Evolutionary conservation across 805 yeast species (phyloP), one percentile per base, ranked within the genome.

Genomic region (Phaffomyces antillensis): DNA sequence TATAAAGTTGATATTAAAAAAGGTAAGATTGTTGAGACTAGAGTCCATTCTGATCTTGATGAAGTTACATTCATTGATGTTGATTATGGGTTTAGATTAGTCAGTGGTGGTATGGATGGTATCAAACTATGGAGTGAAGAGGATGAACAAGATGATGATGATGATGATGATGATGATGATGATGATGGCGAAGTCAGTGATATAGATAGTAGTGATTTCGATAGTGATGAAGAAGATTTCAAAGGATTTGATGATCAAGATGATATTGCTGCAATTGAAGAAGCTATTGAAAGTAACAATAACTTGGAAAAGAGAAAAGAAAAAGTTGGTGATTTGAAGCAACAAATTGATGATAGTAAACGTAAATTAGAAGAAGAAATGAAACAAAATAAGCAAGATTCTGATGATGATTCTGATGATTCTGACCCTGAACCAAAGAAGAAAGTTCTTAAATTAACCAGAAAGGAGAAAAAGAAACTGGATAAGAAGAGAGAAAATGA

Each of bases 101-200:
- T 86, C 4, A 80, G 86, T 60, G 88, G 84, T 7, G 93, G 96
- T 18, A 83, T 90, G 89, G 91, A 86, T 39, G 71, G 73, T 25
- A 67, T 91, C 46, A 83, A 81, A 54, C 68, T 91, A 7, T 91
- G 98, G 98, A 69, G 75, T 11, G 66, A 63, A 26, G 54, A 56
- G 2, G 60, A 48, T 9, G 60, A 56, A 4, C 51, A 46, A 11
- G 42, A 36, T 23, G 54, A 49, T 37, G 46, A 43, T 16, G 28
- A 26, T 26, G 28, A 26, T 5, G 28, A 26, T 26, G 28, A 26
- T 26, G 28, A 3, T 2, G 12, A 8, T 26, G 12, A 9, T 26
- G 28, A 26, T 26, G 4, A 11, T 26, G 12, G 28, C 9, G 28
- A 26, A 10, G 36, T n/a, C 4, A 50, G 42, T 11, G 46, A 42